phyloP scores from a whole-genome alignment of 2,329 filamentous ascomycete genomes.

The Periconia sp. region DNA sequence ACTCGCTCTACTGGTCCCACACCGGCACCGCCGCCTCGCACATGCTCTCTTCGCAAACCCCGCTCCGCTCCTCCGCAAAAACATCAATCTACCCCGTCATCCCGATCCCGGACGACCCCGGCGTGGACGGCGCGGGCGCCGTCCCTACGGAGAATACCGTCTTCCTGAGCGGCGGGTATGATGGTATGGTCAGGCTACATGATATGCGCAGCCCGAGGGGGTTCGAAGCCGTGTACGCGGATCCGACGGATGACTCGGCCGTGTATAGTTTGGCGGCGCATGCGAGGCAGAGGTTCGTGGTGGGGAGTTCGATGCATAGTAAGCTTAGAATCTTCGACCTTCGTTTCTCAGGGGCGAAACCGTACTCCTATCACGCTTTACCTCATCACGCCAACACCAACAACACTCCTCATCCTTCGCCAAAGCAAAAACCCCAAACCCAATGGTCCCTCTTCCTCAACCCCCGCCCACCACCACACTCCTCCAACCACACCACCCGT shows the following conservation, averaged over 20 bases:
- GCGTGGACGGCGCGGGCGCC: constrained; percentile 29
- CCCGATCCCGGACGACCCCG: constrained; percentile 38
- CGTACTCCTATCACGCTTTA: too few species aligned
- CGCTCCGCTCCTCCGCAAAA: too few species aligned
- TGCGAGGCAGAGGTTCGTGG: constrained; percentile 59
- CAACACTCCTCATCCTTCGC: neutral
- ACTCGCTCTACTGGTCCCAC: constrained; percentile 11
- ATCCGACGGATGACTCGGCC: constrained; percentile 59
- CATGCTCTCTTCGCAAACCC: neutral
- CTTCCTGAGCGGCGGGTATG: constrained; percentile 61
- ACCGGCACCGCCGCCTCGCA: constrained; percentile 27
- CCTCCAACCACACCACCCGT: neutral
- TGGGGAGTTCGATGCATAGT: constrained; percentile 59
- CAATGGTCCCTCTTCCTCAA: constrained; percentile 52
- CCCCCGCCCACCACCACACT: constrained; percentile 23
- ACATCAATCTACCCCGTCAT: constrained; percentile 50
- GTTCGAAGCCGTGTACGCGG: constrained; percentile 54
- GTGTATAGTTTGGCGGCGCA: constrained; percentile 62
- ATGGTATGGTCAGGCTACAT: constrained; percentile 60
- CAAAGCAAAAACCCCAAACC: constrained; percentile 10
- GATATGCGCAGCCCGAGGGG: constrained; percentile 58
- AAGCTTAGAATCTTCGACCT: constrained; percentile 66
- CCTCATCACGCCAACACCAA: neutral
- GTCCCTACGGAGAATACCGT: constrained; percentile 43
- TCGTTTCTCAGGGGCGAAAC: constrained; percentile 49